These are phyloP conservation scores for Tubosaeta sp. DNA, from an alignment of 768 basidiomycete species.

Conservation along the genomic window DNA sequence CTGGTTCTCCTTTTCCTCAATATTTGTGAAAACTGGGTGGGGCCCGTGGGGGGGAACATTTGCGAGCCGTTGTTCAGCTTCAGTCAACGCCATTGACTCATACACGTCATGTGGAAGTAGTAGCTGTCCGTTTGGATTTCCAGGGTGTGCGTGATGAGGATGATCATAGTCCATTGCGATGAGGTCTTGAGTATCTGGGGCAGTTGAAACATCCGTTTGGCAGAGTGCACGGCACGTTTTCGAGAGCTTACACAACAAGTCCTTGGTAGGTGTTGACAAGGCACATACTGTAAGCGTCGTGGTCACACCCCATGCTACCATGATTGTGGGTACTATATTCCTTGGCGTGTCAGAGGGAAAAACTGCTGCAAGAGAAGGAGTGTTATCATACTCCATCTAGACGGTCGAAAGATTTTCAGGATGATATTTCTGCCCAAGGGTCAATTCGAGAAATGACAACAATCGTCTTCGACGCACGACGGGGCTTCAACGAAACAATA, in stretches of 20 bases:
- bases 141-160: too few relatives aligned
- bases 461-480: slow-evolving; percentile 25
- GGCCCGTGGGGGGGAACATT: too few relatives aligned
- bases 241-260: slow-evolving; percentile 27
- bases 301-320: slow-evolving; percentile 38
- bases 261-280: slow-evolving; percentile 33
- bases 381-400: slow-evolving; percentile 31
- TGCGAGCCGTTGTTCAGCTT: too few relatives aligned
- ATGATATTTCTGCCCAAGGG: slow-evolving; percentile 31
- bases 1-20: too few relatives aligned
- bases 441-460: slow-evolving; percentile 2
- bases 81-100: too few relatives aligned
- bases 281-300: slow-evolving; percentile 38
- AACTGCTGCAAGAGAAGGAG: not conserved
- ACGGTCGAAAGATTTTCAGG: slow-evolving; percentile 34
- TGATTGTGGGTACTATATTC: slow-evolving; percentile 36
- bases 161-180: too few relatives aligned
- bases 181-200: too few relatives aligned
- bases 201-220: too few relatives aligned
- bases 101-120: too few relatives aligned
- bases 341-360: slow-evolving; percentile 6
- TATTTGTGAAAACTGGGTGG: too few relatives aligned
- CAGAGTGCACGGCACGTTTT: not conserved
- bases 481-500: slow-evolving; percentile 38
- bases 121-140: too few relatives aligned